Evolutionary conservation across 1,139 yeast species (phyloP).

Genomic region (Arxiozyma slooffiae): DNA sequence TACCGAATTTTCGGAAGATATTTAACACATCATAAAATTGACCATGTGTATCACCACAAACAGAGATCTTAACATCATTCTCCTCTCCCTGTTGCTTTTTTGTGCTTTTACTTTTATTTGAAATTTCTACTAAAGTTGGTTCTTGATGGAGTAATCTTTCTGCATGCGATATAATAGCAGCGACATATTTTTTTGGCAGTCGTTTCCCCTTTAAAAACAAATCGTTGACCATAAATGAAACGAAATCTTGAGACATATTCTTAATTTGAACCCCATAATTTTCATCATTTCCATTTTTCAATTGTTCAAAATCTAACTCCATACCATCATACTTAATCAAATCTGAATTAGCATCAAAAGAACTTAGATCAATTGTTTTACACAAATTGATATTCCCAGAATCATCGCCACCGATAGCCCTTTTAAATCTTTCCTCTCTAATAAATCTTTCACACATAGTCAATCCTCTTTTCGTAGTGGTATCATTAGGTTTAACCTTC

Average conservation of each 20-base stretch:
- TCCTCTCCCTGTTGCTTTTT: neutral
- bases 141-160: conserved; percentile 56
- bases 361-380: conserved; percentile 46
- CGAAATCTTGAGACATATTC: conserved; percentile 41
- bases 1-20: conserved; percentile 65
- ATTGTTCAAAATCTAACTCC: conserved; percentile 37
- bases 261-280: conserved; percentile 24
- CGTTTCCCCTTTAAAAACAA: conserved; percentile 63
- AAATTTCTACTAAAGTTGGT: conserved; percentile 66
- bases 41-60: conserved; percentile 98
- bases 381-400: conserved; percentile 34
- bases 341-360: conserved; percentile 29
- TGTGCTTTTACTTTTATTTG: conserved; percentile 29
- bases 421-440: conserved; percentile 71
- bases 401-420: conserved; percentile 64
- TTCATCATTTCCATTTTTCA: conserved; percentile 27
- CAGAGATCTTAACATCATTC: conserved; percentile 43
- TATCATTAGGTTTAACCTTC: conserved; percentile 57
- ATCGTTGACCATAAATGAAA: conserved; percentile 51
- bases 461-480: conserved; percentile 52
- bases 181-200: conserved; percentile 72
- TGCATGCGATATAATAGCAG: conserved; percentile 70
- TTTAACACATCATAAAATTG: conserved; percentile 85
- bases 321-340: conserved; percentile 55
- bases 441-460: conserved; percentile 58